Percentiles rank a stretch among this genome's conserved stretches.
Conservation (phyloP, 2,329 filamentous ascomycete species). For the Cladophialophora exuberans region DNA sequence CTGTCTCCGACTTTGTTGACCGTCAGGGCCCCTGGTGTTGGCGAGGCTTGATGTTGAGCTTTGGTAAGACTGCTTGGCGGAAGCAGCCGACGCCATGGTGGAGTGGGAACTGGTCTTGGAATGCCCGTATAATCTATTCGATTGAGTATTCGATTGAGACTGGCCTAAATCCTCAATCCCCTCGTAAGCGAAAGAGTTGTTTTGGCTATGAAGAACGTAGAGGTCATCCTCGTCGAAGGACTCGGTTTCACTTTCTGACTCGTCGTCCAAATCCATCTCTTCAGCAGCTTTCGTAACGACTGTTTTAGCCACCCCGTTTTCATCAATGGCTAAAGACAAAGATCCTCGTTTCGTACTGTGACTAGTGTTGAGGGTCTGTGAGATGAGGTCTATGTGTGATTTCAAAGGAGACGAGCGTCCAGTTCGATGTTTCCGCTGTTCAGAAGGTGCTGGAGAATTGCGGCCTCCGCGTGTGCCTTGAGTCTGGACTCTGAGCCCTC, state of each 20-base stretch:
- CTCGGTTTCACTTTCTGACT: constrained; percentile 48
- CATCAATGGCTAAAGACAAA: constrained; percentile 51
- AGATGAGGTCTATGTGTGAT: constrained; percentile 35
- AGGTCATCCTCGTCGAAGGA: constrained; percentile 49
- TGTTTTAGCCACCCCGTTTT: constrained; percentile 52
- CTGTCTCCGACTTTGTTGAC: constrained; percentile 17
- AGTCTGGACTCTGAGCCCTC: constrained; percentile 37
- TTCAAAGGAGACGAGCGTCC: constrained; percentile 46
- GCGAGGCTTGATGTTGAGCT: constrained; percentile 33
- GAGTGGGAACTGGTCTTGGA: constrained; percentile 49
- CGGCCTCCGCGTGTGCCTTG: constrained; percentile 37
- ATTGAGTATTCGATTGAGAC: constrained; percentile 1
- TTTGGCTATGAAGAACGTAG: constrained; percentile 41
- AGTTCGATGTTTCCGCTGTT: constrained; percentile 44
- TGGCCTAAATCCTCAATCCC: constrained; percentile 37
- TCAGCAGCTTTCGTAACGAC: constrained; percentile 39
- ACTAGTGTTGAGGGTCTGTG: constrained; percentile 30
- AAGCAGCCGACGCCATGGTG: constrained; percentile 44
- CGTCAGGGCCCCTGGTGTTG: constrained; percentile 20
- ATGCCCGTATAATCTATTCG: constrained; percentile 38
- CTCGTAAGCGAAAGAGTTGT: constrained; percentile 45
- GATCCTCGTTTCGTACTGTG: constrained; percentile 42
- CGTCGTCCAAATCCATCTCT: constrained; percentile 37
- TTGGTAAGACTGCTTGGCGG: constrained; percentile 46
- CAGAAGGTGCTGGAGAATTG: constrained; percentile 11